Conservation (phyloP, 2,329 filamentous ascomycete species). For the Sporothrix globosa region DNA sequence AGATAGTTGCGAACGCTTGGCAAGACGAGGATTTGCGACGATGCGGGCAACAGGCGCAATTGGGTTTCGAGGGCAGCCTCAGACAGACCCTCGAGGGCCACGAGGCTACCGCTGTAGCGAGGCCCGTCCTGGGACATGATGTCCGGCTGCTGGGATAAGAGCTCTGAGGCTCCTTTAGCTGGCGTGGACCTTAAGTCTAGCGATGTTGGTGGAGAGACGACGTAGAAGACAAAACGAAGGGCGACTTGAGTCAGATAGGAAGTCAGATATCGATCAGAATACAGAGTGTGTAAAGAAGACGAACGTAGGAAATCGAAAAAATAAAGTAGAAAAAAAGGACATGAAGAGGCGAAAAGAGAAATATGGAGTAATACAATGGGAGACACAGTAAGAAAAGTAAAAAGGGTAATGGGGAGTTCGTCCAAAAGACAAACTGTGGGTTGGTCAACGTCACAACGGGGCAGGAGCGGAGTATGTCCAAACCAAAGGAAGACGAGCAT, state of each 20-base stretch:
- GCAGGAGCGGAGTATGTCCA: slow-evolving; percentile 24
- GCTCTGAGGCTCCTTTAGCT: slow-evolving; percentile 14
- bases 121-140: slow-evolving; percentile 25
- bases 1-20: slow-evolving; percentile 57
- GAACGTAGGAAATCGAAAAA: not conserved
- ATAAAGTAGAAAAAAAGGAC: not conserved
- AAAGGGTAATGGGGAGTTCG: not conserved
- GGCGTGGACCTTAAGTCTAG: not conserved
- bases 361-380: not conserved
- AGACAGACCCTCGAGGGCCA: slow-evolving; percentile 62
- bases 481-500: slow-evolving; percentile 2
- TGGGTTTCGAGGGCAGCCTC: slow-evolving; percentile 60
- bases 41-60: slow-evolving; percentile 61
- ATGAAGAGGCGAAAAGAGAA: not conserved
- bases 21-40: slow-evolving; percentile 60
- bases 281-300: not conserved
- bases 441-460: slow-evolving; percentile 23
- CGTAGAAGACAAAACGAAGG: not conserved
- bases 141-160: not conserved
- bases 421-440: not conserved
- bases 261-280: not conserved
- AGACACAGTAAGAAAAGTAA: not conserved
- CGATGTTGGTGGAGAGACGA: not conserved
- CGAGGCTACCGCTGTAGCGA: slow-evolving; percentile 53
- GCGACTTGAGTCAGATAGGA: not conserved